Evolutionary conservation across 306 rosid genomes (phyloP).

Genomic region (Leucaena leucocephala): DNA sequence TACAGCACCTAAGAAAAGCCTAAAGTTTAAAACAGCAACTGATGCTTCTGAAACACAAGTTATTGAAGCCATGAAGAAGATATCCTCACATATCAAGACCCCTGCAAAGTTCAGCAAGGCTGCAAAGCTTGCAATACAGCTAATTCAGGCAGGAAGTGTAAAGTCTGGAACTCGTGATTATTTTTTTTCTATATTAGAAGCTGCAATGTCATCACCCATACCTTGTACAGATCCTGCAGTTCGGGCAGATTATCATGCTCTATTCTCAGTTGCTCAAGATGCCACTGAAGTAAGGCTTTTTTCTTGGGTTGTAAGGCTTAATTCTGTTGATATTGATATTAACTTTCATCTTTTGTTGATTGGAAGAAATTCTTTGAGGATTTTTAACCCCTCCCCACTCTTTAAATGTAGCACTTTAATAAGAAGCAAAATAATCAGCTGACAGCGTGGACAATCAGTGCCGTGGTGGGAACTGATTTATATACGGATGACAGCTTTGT

Average conservation of each 20-base stretch:
- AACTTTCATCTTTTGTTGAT: not conserved
- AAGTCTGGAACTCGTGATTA: slow-evolving; percentile 68
- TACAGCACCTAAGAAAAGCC: slow-evolving; percentile 64
- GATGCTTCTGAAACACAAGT: slow-evolving; percentile 91
- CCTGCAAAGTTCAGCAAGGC: slow-evolving; percentile 84
- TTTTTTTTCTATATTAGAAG: slow-evolving; percentile 73
- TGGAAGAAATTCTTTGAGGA: not conserved
- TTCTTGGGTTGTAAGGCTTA: slow-evolving; percentile 42
- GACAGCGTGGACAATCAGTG: slow-evolving; percentile 60
- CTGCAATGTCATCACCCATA: slow-evolving; percentile 72
- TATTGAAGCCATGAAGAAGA: slow-evolving; percentile 88
- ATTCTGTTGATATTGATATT: slow-evolving; percentile 1
- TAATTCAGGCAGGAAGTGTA: slow-evolving; percentile 89
- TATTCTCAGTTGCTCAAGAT: slow-evolving; percentile 69
- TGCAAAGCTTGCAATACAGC: slow-evolving; percentile 86
- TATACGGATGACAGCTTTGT: slow-evolving; percentile 91
- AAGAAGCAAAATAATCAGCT: slow-evolving; percentile 82
- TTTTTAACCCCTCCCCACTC: slow-evolving; percentile 20
- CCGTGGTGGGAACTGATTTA: slow-evolving; percentile 82
- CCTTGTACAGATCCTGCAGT: slow-evolving; percentile 79
- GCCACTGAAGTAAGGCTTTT: slow-evolving; percentile 58
- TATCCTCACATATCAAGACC: slow-evolving; percentile 84
- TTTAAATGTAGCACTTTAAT: slow-evolving; percentile 60
- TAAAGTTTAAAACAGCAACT: slow-evolving; percentile 79
- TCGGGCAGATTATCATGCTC: slow-evolving; percentile 72